These are phyloP conservation scores for Drechslerella coelobrocha DNA, from an alignment of 2,329 filamentous ascomycete species.

Conservation along the genomic window DNA sequence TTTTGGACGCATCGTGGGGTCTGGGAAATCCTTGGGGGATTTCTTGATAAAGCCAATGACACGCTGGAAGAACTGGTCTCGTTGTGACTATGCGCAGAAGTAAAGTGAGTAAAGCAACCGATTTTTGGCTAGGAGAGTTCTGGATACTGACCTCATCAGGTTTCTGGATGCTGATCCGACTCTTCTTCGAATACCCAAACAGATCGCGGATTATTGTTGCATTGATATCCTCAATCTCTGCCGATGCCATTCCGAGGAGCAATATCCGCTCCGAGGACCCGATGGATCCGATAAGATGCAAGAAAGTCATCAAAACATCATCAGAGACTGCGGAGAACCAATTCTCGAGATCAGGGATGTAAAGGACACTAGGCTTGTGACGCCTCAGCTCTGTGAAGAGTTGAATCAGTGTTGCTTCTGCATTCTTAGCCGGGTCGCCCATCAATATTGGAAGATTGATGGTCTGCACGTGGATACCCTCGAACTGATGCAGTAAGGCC, in stretches of 20 bases:
- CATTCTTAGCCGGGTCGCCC: slow-evolving; percentile 77
- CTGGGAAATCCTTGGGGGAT: slow-evolving; percentile 82
- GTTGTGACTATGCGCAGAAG: slow-evolving; percentile 62
- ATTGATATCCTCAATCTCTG: slow-evolving; percentile 68
- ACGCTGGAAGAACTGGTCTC: slow-evolving; percentile 79
- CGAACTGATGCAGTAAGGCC: slow-evolving; percentile 86
- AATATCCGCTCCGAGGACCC: slow-evolving; percentile 90
- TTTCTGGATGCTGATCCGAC: slow-evolving; percentile 72
- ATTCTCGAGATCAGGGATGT: slow-evolving; percentile 84
- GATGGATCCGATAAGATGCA: slow-evolving; percentile 79
- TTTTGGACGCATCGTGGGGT: slow-evolving; percentile 84
- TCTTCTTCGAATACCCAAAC: slow-evolving; percentile 84
- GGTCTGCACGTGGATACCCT: slow-evolving; percentile 91
- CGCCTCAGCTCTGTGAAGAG: slow-evolving; percentile 91
- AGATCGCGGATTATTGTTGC: slow-evolving; percentile 73
- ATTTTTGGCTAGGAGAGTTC: background rate
- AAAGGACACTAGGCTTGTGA: slow-evolving; percentile 95
- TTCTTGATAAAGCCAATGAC: slow-evolving; percentile 79
- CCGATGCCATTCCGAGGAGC: slow-evolving; percentile 83
- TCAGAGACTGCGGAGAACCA: slow-evolving; percentile 79
- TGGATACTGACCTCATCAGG: slow-evolving; percentile 67
- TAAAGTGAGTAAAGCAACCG: background rate
- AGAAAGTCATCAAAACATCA: slow-evolving; percentile 76
- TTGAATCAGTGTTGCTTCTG: slow-evolving; percentile 87
- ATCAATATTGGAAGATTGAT: slow-evolving; percentile 89